Conservation (phyloP, 2,329 filamentous ascomycete genomes). For the Leptodontidium sp. region DNA sequence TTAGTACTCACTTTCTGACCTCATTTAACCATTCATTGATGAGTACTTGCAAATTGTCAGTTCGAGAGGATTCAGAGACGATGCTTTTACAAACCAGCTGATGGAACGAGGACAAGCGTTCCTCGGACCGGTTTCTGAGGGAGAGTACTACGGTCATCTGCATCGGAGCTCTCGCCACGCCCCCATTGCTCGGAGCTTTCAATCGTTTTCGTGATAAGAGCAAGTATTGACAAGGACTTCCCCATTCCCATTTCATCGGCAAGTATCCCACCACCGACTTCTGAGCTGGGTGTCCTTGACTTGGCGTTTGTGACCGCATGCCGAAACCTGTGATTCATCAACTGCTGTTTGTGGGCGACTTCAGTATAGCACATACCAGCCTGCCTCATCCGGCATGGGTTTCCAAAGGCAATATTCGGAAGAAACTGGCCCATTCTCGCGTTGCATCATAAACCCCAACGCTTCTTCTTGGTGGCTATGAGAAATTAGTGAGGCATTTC, state of each 20-base stretch:
- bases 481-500: too few species aligned
- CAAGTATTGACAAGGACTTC: slow-evolving; percentile 43
- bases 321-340: not conserved
- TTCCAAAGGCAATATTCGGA: slow-evolving; percentile 3
- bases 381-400: not conserved
- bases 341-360: not conserved
- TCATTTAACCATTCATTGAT: slow-evolving; percentile 7
- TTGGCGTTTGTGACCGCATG: not conserved
- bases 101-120: not conserved
- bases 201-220: slow-evolving; percentile 15
- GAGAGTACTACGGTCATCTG: not conserved
- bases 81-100: not conserved
- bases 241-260: slow-evolving; percentile 3
- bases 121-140: not conserved
- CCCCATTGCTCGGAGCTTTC: slow-evolving; percentile 14
- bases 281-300: not conserved
- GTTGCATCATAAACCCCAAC: not conserved
- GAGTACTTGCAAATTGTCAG: not conserved
- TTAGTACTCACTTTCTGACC: not conserved
- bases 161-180: not conserved
- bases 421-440: not conserved
- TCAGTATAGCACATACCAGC: not conserved
- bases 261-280: not conserved
- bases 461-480: slow-evolving; percentile 1
- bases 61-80: too few species aligned